Percentiles rank a stretch among this genome's conserved stretches.
Evolutionary conservation across 345 rosid species (phyloP).

Genomic region (Schrenkiella parvula): DNA sequence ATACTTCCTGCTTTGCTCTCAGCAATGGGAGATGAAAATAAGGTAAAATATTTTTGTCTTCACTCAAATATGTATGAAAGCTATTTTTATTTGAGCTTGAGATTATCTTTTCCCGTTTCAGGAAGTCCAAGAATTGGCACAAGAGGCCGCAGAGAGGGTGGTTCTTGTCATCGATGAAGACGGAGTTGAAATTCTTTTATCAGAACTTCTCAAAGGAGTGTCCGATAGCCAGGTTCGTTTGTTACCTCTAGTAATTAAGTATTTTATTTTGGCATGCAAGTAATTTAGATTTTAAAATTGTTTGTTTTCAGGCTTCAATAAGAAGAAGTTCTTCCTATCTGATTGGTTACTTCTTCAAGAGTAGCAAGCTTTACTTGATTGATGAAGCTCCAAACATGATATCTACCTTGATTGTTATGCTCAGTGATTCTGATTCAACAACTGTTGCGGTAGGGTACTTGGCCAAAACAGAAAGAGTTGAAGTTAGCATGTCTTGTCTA

Average conservation of each 20-base stretch:
- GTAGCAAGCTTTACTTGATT: constrained; percentile 86
- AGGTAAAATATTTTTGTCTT: constrained; percentile 39
- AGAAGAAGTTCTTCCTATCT: constrained; percentile 88
- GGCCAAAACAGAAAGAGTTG: constrained; percentile 9
- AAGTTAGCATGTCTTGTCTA: constrained; percentile 5
- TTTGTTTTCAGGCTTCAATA: constrained; percentile 64
- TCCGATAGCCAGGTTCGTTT: constrained; percentile 64
- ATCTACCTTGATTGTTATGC: constrained; percentile 79
- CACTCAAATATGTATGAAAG: constrained; percentile 5
- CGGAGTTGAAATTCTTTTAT: constrained; percentile 69
- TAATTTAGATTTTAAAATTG: constrained; percentile 4
- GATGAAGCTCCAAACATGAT: constrained; percentile 96
- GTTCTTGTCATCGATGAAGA: constrained; percentile 87
- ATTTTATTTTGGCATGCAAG: not conserved
- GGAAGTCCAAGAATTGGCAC: constrained; percentile 87
- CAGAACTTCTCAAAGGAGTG: constrained; percentile 88
- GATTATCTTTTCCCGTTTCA: constrained; percentile 27
- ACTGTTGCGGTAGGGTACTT: constrained; percentile 63
- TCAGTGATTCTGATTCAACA: constrained; percentile 79
- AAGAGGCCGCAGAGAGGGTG: constrained; percentile 87
- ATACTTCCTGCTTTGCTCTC: constrained; percentile 91
- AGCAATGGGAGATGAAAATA: constrained; percentile 69
- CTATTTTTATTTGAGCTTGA: not conserved
- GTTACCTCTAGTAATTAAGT: not conserved
- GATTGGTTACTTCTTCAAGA: constrained; percentile 85